Percentiles rank a stretch among this genome's conserved stretches.
Evolutionary conservation across 2,329 filamentous ascomycete genomes (phyloP).

Genomic region (Sporothrix protearum): DNA sequence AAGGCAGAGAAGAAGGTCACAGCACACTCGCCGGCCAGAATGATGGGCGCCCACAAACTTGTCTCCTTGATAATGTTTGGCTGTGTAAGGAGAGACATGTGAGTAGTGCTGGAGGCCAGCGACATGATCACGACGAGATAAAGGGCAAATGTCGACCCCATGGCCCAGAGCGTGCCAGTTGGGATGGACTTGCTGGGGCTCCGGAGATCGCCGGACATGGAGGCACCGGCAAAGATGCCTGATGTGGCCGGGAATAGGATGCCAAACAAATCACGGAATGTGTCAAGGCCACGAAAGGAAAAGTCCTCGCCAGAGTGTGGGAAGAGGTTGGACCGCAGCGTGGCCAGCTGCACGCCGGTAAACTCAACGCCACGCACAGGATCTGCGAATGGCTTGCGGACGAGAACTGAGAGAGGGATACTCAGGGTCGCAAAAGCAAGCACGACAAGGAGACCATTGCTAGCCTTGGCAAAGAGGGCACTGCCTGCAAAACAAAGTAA

Average conservation of each 20-base stretch:
- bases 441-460: slow-evolving; percentile 69
- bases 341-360: slow-evolving; percentile 69
- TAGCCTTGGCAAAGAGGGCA: slow-evolving; percentile 73
- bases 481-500: slow-evolving; percentile 75
- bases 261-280: slow-evolving; percentile 78
- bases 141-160: slow-evolving; percentile 69
- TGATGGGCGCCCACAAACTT: slow-evolving; percentile 69
- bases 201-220: slow-evolving; percentile 83
- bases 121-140: slow-evolving; percentile 75
- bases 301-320: slow-evolving; percentile 61
- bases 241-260: slow-evolving; percentile 75
- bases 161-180: slow-evolving; percentile 74
- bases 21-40: slow-evolving; percentile 78
- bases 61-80: slow-evolving; percentile 77
- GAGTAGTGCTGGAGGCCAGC: slow-evolving; percentile 71
- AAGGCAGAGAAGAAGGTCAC: slow-evolving; percentile 80
- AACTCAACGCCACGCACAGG: slow-evolving; percentile 64
- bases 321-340: slow-evolving; percentile 69
- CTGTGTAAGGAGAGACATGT: slow-evolving; percentile 68
- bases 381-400: slow-evolving; percentile 65
- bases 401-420: slow-evolving; percentile 73
- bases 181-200: slow-evolving; percentile 83
- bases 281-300: slow-evolving; percentile 60
- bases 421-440: slow-evolving; percentile 71
- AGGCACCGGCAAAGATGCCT: slow-evolving; percentile 67